Conservation (phyloP, 768 basidiomycete species). For the Mycena capillaripes region DNA sequence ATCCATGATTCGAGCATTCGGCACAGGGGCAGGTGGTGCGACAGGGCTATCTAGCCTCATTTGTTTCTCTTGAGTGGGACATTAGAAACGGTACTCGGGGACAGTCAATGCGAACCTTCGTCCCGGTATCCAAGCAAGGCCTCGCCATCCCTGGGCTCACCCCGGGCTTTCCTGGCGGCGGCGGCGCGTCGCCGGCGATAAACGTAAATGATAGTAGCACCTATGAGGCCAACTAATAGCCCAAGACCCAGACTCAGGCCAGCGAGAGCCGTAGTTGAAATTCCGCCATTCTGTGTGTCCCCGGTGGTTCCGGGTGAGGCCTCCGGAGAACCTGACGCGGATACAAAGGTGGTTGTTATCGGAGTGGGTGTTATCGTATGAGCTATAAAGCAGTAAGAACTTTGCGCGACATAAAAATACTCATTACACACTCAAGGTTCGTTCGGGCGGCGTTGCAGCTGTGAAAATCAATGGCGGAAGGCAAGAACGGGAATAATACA, state of each 20-base stretch:
- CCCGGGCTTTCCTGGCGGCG: neutral
- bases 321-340: neutral
- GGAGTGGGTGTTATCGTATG: no score
- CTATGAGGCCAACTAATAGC: conserved; percentile 17
- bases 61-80: conserved; percentile 17
- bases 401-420: neutral
- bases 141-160: neutral
- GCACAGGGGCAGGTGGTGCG: neutral
- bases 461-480: neutral
- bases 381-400: no score
- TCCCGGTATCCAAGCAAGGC: conserved; percentile 19
- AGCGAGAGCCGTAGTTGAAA: conserved; percentile 20
- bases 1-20: conserved; percentile 12
- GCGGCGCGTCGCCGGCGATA: conserved; percentile 7
- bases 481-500: neutral
- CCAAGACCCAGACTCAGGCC: conserved; percentile 26
- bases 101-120: conserved; percentile 5
- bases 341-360: neutral
- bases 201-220: neutral
- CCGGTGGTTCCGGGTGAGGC: neutral
- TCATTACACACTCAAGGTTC: neutral
- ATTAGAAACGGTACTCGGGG: neutral
- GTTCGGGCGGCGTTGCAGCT: neutral
- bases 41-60: neutral
- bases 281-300: neutral